Evolutionary conservation across 306 rosid genomes (phyloP), one percentile per base, ranked within the genome.

Genomic region (Castanopsis chinensis): DNA sequence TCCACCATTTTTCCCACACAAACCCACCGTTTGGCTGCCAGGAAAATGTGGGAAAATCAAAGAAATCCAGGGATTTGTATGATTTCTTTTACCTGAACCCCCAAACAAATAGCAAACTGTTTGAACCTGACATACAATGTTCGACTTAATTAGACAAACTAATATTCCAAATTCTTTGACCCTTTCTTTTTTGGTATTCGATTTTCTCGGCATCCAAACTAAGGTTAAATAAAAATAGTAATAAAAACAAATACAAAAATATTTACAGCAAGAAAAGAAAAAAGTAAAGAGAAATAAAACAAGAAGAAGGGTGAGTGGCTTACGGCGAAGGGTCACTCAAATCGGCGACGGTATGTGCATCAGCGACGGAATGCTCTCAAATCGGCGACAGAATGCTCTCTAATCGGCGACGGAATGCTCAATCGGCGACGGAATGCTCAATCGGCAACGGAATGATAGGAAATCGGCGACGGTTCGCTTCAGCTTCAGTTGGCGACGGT

Each of bases 141-240:
- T 17, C 70, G 28, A 73, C 79, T 61, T 17, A 51, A 77, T 77
- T 67, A 51, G 5, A 73, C 6, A 77, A 45, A 20, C 33, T 27
- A 4, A 13, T 3, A 28, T 63, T 63, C 10, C 35, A 15, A 27
- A 2, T 23, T 13, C 6, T 63, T 27, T 27, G 19, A 8, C 20
- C 10, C 30, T 63, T 28, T 8, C 69, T 28, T 28, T 27, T 27
- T 12, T 19, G 15, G 28, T 67, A 9, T 33, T 19, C 51, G 15
- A 67, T 19, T 67, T 60, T 35, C n/a, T 67, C 5, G 72, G 52
- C 72, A n/a, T 35, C 52, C 15, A 35, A 33, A 67, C 52, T 12
- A 63, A 32, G 8, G 32, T 12, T 32, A 32, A 2, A 67, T 10
- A 67, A 6, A 35, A 35, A 28, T 6, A 5, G 41, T 69, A 63